Base-by-base conservation (phyloP, 2,329 filamentous ascomycete species). In the Fonsecaea pugnacius region DNA sequence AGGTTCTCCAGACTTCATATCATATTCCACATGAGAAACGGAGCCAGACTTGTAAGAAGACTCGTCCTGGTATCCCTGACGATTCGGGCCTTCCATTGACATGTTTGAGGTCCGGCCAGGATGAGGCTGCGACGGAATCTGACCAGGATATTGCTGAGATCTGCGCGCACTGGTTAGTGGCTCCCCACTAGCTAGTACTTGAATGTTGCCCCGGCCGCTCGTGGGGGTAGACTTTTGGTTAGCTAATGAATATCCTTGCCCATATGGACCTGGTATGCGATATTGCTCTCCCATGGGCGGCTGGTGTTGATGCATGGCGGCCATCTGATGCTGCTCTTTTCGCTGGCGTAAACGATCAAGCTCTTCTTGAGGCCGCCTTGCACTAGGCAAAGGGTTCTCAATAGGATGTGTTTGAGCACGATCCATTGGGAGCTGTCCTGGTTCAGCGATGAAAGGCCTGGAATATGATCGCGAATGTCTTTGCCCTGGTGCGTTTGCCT, bases 181-280 rank as follows among this genome's bases (percentile, higher is more conserved):
- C 40, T 58, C 36, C 27, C 65, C 67, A 21, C 61, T 69, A 4
- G 61, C 58, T 36, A 59, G 58, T 7, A 68, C 52, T 40, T 64
- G 64, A 24, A 52, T 50, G 36, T 62, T 58, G 59, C 66, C 66
- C 40, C 64, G 61, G 10, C 61, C 66, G 40, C 35, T 52, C 30
- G 51, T 61, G 6, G 69, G 67, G 12, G 56, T 32, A 6, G 61
- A 58, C 4, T 63, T 68, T 40, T 68, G 68, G 46, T 67, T 68
- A 18, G 70, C 66, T 3, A 69, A 67, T 50, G 69, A 57, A 40
- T 68, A 70, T 43, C 71, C 66, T 24, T 71, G 70, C 16, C 64
- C 63, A 33, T 72, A 72, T 32, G 70, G 70, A 8, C 70, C 70
- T 16, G 70, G 69, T 24, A 72, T 72, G 16, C 70, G 67, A 63